These are phyloP conservation scores for Botrytis deweyae DNA, from an alignment of 2,329 filamentous ascomycete species.

Conservation along the genomic window DNA sequence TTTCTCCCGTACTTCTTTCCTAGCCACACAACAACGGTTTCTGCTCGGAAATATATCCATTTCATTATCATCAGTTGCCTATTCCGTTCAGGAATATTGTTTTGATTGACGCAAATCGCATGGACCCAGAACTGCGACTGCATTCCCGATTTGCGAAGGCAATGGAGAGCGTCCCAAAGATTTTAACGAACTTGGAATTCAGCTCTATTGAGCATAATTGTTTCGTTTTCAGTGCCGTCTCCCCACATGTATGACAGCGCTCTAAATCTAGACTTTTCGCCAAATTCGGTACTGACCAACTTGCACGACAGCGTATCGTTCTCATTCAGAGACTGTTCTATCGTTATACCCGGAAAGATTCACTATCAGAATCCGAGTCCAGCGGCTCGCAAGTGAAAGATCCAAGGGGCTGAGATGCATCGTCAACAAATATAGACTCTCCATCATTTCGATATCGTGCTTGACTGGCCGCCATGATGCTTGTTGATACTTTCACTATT, in stretches of 20 bases:
- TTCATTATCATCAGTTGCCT: slow-evolving; percentile 14
- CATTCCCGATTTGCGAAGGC: neutral
- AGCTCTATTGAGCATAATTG: slow-evolving; percentile 26
- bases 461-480: neutral
- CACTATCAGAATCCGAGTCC: neutral
- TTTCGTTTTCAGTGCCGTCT: slow-evolving; percentile 16
- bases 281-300: slow-evolving; percentile 21
- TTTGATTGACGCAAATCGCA: slow-evolving; percentile 23
- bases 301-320: neutral
- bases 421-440: neutral
- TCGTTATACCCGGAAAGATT: neutral
- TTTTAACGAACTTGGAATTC: slow-evolving; percentile 4
- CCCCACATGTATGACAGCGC: slow-evolving; percentile 36
- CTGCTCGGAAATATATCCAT: slow-evolving; percentile 15
- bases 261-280: slow-evolving; percentile 27
- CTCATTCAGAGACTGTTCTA: neutral
- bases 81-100: slow-evolving; percentile 14
- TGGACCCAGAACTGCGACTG: slow-evolving; percentile 18
- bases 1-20: neutral
- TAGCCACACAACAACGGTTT: slow-evolving; percentile 14
- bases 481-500: too few species aligned
- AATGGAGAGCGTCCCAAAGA: neutral
- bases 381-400: neutral
- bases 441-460: neutral
- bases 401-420: neutral